Percentiles rank a stretch among this genome's conserved stretches.
Conservation (phyloP, 2,329 filamentous ascomycete species). For the Domatiomyces catenatus region DNA sequence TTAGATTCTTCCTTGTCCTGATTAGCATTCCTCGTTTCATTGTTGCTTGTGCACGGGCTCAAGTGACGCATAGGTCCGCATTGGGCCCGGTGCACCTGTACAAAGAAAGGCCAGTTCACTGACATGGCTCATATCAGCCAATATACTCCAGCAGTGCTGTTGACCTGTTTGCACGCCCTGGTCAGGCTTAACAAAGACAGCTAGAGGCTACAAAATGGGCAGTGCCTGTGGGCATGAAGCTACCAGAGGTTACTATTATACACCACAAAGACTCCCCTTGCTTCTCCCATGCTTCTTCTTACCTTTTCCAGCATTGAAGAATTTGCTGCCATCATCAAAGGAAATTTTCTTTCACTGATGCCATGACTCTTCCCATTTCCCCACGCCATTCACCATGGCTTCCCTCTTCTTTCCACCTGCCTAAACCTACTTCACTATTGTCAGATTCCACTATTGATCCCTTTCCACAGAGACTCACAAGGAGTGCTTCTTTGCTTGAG, state of each 20-base stretch:
- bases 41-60: conserved; percentile 21
- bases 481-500: conserved; percentile 15
- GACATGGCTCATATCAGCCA: conserved; percentile 5
- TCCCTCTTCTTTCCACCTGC: conserved; percentile 31
- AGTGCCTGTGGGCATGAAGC: conserved; percentile 1
- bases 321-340: conserved; percentile 11
- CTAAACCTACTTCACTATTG: conserved; percentile 20
- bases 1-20: conserved; percentile 14
- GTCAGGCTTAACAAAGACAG: conserved; percentile 5
- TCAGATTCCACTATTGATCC: conserved; percentile 19
- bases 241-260: background rate
- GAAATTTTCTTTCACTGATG: conserved; percentile 15
- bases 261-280: conserved; percentile 5
- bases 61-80: conserved; percentile 20
- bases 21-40: conserved; percentile 19
- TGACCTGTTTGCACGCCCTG: conserved; percentile 1
- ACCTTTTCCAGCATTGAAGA: conserved; percentile 6
- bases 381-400: conserved; percentile 30
- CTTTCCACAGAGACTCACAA: conserved; percentile 3
- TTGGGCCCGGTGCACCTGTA: conserved; percentile 16
- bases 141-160: conserved; percentile 1
- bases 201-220: conserved; percentile 1
- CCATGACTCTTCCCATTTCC: conserved; percentile 17
- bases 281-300: conserved; percentile 8
- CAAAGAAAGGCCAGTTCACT: conserved; percentile 22